Percentiles rank a stretch among this genome's conserved stretches.
Evolutionary conservation across 2,329 filamentous ascomycete genomes (phyloP).

Genomic region (Arthroderma sp.): DNA sequence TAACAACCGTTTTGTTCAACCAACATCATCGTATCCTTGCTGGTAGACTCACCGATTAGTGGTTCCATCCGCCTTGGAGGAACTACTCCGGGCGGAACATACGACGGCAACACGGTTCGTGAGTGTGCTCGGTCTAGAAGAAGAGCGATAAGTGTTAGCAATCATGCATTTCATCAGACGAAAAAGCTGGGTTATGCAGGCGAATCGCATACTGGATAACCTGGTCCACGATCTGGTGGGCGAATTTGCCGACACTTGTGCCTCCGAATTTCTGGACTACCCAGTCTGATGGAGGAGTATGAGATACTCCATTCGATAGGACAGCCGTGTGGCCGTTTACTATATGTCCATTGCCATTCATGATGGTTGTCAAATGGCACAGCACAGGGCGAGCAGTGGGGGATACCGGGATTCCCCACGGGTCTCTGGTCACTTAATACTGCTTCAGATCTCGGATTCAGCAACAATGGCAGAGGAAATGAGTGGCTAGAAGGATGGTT

Average conservation of each 20-base stretch:
- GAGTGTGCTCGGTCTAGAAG: conserved; percentile 46
- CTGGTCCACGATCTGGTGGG: conserved; percentile 59
- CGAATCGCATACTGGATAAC: conserved; percentile 48
- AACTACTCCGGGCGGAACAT: conserved; percentile 87
- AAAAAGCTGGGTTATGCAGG: background rate
- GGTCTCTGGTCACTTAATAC: background rate
- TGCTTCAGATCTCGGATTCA: background rate
- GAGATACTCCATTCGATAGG: conserved; percentile 17
- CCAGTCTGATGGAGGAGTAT: conserved; percentile 41
- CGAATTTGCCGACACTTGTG: conserved; percentile 90
- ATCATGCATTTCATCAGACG: background rate
- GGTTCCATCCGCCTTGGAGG: conserved; percentile 87
- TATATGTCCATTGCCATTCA: conserved; percentile 15
- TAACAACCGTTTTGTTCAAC: background rate
- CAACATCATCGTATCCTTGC: background rate
- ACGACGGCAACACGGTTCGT: conserved; percentile 76
- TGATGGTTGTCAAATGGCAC: conserved; percentile 7
- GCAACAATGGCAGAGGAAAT: background rate
- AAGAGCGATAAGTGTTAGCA: background rate
- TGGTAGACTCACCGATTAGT: conserved; percentile 67
- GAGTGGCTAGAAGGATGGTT: background rate
- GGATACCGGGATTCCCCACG: background rate
- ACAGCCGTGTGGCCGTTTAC: conserved; percentile 10
- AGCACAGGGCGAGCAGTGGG: background rate
- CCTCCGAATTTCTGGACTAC: conserved; percentile 92